A percentile compares a stretch with the other conserved stretches of the same genome.
These are phyloP conservation scores for Hygrocybe punicea DNA, from an alignment of 768 basidiomycete genomes.

Conservation along the genomic window DNA sequence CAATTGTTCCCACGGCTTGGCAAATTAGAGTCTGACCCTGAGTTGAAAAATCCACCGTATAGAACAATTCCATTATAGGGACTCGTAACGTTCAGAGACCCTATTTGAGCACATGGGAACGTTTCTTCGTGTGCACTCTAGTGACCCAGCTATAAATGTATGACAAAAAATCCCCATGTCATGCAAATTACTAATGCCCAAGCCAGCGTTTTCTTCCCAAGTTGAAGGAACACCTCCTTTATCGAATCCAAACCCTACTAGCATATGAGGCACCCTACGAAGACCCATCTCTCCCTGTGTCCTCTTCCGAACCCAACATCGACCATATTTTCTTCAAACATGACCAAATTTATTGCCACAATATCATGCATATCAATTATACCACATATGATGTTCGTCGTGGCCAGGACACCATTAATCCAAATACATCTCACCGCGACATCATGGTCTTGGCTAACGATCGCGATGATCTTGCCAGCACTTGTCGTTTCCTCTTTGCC, in stretches of 20 bases:
- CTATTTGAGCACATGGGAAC: slow-evolving; percentile 8
- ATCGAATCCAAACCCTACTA: slow-evolving; percentile 3
- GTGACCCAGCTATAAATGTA: slow-evolving; percentile 3
- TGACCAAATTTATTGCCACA: slow-evolving; percentile 29
- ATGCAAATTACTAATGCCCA: no score
- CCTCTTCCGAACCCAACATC: slow-evolving; percentile 11
- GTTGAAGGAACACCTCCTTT: slow-evolving; percentile 30
- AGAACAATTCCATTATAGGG: no score
- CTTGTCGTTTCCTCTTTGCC: slow-evolving; percentile 12
- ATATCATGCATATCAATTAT: slow-evolving; percentile 36
- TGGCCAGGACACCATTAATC: slow-evolving; percentile 37
- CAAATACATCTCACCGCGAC: neutral
- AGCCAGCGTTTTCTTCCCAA: slow-evolving; percentile 24
- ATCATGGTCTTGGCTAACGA: slow-evolving; percentile 2
- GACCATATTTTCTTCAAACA: slow-evolving; percentile 17
- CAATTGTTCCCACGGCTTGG: no score
- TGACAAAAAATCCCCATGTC: no score
- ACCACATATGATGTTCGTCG: slow-evolving; percentile 40
- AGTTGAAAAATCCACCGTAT: no score
- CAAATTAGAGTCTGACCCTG: no score
- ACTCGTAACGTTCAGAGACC: slow-evolving; percentile 12
- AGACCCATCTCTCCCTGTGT: slow-evolving; percentile 9
- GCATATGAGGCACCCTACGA: neutral
- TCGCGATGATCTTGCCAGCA: neutral
- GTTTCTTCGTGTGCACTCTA: neutral